Percentiles rank a stretch among this genome's conserved stretches.
Conservation (phyloP, 345 rosid genomes). For the Populus pruinosa region DNA sequence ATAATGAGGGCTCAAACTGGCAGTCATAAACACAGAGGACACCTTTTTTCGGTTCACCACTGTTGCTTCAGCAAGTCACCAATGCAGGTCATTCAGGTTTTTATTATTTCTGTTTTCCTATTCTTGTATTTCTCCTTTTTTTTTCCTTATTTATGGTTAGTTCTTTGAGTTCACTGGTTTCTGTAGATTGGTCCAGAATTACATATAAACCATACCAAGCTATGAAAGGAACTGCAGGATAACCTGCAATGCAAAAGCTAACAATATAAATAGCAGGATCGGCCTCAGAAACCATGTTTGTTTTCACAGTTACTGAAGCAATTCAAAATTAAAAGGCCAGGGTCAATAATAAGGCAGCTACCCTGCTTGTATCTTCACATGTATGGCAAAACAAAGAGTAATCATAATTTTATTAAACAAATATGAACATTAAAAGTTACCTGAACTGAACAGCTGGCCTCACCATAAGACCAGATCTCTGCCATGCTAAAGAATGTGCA, state of each 20-base stretch:
- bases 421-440: conserved; percentile 28
- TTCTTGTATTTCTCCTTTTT: not conserved
- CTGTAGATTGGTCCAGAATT: not conserved
- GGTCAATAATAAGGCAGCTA: not conserved
- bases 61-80: not conserved
- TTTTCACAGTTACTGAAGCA: not conserved
- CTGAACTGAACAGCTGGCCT: conserved; percentile 78
- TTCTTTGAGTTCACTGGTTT: not conserved
- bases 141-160: not conserved
- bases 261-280: not conserved
- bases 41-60: not conserved
- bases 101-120: not conserved
- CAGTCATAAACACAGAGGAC: not conserved
- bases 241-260: not conserved
- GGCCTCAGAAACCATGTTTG: not conserved
- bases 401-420: not conserved
- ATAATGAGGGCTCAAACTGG: not conserved
- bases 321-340: not conserved
- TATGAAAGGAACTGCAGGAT: not conserved
- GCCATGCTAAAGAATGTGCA: conserved; percentile 87
- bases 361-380: not conserved
- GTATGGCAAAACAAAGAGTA: not conserved
- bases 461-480: conserved; percentile 86
- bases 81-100: not conserved
- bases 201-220: not conserved